Conservation (phyloP, 2,329 filamentous ascomycete genomes). For the Thelonectria rubi region DNA sequence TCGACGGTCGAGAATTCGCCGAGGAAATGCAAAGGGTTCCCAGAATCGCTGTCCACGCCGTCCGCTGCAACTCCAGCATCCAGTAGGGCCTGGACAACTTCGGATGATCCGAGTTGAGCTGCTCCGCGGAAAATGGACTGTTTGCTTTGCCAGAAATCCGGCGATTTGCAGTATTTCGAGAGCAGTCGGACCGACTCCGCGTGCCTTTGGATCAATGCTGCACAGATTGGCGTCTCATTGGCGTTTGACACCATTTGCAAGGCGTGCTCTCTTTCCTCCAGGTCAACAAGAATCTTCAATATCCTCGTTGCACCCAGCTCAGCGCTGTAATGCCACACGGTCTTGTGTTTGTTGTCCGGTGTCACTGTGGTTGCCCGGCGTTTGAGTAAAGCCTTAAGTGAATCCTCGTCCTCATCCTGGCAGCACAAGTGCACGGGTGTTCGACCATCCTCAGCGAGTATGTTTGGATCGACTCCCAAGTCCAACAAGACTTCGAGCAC, state of each 20-base stretch:
- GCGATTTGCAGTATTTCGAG: not conserved
- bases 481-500: not conserved
- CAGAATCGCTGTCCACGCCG: not conserved
- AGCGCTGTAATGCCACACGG: slow-evolving; percentile 4
- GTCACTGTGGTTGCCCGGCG: slow-evolving; percentile 1
- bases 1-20: not conserved
- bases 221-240: slow-evolving; percentile 12
- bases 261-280: not conserved
- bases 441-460: not conserved
- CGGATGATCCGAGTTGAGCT: not conserved
- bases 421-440: not conserved
- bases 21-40: slow-evolving; percentile 9
- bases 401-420: accelerated
- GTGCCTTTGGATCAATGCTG: not conserved
- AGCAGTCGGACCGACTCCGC: not conserved
- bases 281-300: not conserved
- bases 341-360: not conserved
- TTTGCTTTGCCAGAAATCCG: not conserved
- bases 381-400: not conserved
- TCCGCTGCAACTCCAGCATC: not conserved
- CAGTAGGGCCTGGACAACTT: not conserved
- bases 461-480: not conserved
- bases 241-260: not conserved
- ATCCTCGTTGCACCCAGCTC: not conserved
- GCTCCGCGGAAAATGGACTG: not conserved